Evolutionary conservation across 768 basidiomycete species (phyloP).

Genomic region (Tephrocybe rancida): DNA sequence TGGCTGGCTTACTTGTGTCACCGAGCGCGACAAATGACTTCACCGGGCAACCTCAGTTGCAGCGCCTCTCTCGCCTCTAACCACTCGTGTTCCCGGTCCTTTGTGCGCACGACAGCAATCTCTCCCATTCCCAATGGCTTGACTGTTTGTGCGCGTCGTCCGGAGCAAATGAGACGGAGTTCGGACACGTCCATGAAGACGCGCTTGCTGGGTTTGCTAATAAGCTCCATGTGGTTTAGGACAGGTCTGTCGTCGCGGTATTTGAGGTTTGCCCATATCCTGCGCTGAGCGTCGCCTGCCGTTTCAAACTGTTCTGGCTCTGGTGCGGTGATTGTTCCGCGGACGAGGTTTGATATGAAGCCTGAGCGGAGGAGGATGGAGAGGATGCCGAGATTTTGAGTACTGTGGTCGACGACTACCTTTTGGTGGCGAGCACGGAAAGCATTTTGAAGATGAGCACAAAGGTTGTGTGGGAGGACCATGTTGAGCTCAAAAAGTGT

Average conservation of each 20-base stretch:
- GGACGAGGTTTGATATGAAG: constrained; percentile 81
- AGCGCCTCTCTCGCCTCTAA: constrained; percentile 93
- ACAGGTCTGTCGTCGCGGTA: constrained; percentile 91
- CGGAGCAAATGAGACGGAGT: constrained; percentile 77
- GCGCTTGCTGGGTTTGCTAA: constrained; percentile 83
- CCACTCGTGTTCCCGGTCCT: constrained; percentile 75
- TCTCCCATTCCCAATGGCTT: constrained; percentile 91
- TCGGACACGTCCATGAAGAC: constrained; percentile 77
- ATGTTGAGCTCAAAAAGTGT: constrained; percentile 16
- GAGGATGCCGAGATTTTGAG: constrained; percentile 90
- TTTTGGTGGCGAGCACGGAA: constrained; percentile 83
- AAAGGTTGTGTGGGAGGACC: constrained; percentile 82
- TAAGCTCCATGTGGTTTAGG: constrained; percentile 73
- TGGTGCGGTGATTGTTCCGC: constrained; percentile 70
- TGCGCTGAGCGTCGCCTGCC: constrained; percentile 63
- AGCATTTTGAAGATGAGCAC: constrained; percentile 89
- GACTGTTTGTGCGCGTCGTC: constrained; percentile 77
- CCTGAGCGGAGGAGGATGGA: constrained; percentile 91
- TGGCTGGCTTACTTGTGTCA: too few species aligned
- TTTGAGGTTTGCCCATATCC: constrained; percentile 95
- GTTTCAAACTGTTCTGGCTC: constrained; percentile 63
- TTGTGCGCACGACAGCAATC: constrained; percentile 82
- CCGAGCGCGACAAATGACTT: constrained; percentile 82
- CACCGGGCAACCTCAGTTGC: constrained; percentile 74
- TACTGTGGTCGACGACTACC: constrained; percentile 80